phyloP scores from a whole-genome alignment of 164 flowering plant species.

The Platanus orientalis region DNA sequence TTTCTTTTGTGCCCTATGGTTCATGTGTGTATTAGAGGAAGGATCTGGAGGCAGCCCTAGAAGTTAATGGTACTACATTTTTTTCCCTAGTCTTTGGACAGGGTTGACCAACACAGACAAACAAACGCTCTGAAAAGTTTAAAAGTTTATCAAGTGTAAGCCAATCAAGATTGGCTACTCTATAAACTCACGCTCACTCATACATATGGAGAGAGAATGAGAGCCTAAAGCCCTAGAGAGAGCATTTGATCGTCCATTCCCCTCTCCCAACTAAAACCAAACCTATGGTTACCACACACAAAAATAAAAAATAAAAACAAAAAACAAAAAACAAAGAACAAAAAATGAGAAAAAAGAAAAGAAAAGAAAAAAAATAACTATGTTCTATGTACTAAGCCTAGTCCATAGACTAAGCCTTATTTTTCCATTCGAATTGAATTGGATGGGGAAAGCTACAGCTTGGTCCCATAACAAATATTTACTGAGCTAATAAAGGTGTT shows the following conservation, averaged over 20 bases:
- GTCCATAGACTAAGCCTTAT: too few relatives aligned
- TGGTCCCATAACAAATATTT: too few relatives aligned
- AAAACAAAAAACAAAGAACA: too few relatives aligned
- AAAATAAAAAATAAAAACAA: too few relatives aligned
- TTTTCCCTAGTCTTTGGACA: slow-evolving; percentile 19
- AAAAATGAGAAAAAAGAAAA: too few relatives aligned
- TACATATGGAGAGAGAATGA: not conserved
- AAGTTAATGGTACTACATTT: slow-evolving; percentile 22
- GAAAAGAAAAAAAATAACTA: too few relatives aligned
- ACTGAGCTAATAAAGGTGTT: too few relatives aligned
- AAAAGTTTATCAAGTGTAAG: slow-evolving; percentile 2
- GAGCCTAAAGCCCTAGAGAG: not conserved
- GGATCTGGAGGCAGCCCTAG: slow-evolving; percentile 30
- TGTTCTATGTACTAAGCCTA: too few relatives aligned
- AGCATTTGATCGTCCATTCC: not conserved
- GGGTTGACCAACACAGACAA: slow-evolving; percentile 31
- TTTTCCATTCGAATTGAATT: too few relatives aligned
- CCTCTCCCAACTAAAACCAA: too few relatives aligned
- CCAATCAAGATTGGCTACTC: slow-evolving; percentile 7
- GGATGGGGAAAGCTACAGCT: too few relatives aligned
- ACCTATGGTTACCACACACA: too few relatives aligned
- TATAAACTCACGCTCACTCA: not conserved
- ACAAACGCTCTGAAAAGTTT: slow-evolving; percentile 11
- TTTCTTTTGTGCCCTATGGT: slow-evolving; percentile 26
- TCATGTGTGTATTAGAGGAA: slow-evolving; percentile 25